Percentiles rank a stretch among this genome's conserved stretches.
Conservation (phyloP, 2,329 filamentous ascomycete species). For the Phyllosticta capitalensis region DNA sequence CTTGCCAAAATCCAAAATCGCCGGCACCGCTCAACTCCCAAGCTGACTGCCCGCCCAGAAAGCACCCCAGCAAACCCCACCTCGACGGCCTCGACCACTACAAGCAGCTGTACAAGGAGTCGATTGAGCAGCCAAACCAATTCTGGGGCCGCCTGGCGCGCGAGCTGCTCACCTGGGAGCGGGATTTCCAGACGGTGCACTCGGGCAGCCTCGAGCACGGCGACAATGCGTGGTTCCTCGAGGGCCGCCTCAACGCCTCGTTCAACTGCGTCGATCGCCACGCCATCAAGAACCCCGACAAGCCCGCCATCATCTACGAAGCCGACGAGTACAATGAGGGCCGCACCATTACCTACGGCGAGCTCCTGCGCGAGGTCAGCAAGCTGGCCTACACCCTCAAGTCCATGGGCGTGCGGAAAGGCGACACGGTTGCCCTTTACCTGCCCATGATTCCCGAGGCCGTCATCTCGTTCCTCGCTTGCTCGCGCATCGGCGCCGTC, state of each 20-base stretch:
- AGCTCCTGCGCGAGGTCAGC: conserved; percentile 87
- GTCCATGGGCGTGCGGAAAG: conserved; percentile 93
- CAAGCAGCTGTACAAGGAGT: conserved; percentile 62
- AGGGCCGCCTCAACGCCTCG: conserved; percentile 86
- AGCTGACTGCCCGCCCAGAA: conserved; percentile 28
- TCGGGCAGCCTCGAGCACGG: conserved; percentile 67
- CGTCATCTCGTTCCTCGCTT: conserved; percentile 81
- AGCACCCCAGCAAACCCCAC: conserved; percentile 52
- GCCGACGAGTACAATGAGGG: conserved; percentile 83
- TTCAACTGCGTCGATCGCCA: conserved; percentile 98
- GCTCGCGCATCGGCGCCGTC: conserved; percentile 82
- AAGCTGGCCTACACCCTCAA: conserved; percentile 79
- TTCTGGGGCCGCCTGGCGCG: conserved; percentile 86
- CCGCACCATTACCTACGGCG: conserved; percentile 82
- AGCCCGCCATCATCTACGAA: conserved; percentile 96
- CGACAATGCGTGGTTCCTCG: conserved; percentile 89
- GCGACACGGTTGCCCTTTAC: conserved; percentile 94
- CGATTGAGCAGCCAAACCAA: conserved; percentile 76
- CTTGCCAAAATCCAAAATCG: neutral
- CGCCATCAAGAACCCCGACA: conserved; percentile 87
- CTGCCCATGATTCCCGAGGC: conserved; percentile 98
- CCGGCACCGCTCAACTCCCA: neutral
- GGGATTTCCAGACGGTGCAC: conserved; percentile 84
- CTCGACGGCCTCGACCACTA: conserved; percentile 52
- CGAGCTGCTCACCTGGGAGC: conserved; percentile 81